Percentiles rank a stretch among this genome's conserved stretches.
These are phyloP conservation scores for Pterocarpus macrocarpus DNA, from an alignment of 306 rosid species.

Conservation along the genomic window DNA sequence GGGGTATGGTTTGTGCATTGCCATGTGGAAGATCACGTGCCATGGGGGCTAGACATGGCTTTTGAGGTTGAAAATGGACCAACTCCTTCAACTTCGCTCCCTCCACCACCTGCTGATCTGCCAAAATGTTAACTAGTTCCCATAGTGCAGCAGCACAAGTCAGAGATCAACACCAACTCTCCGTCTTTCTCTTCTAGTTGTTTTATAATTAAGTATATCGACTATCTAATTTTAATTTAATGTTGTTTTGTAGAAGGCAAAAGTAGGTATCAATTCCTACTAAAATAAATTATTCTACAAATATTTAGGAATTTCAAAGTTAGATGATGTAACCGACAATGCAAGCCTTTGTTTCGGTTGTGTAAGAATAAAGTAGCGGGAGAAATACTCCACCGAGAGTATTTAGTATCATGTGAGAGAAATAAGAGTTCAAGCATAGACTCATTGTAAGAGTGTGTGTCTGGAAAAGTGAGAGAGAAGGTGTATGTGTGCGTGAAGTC, in stretches of 20 bases:
- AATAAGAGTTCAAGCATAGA: not conserved
- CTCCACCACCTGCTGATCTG: slow-evolving; percentile 66
- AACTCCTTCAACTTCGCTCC: slow-evolving; percentile 48
- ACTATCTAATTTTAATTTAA: no score
- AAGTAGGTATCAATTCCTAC: not conserved
- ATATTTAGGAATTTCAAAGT: not conserved
- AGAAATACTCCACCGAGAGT: no score
- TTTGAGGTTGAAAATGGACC: slow-evolving; percentile 38
- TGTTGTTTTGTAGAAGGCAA: not conserved
- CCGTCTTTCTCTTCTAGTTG: not conserved
- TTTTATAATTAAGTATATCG: not conserved
- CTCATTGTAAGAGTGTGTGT: not conserved
- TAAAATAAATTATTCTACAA: not conserved
- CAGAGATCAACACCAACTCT: not conserved
- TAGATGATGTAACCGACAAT: not conserved
- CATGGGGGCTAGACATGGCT: slow-evolving; percentile 60
- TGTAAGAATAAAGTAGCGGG: no score
- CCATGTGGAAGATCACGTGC: slow-evolving; percentile 62
- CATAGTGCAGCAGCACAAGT: not conserved
- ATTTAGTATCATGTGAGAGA: no score
- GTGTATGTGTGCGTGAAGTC: no score
- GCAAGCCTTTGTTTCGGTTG: not conserved
- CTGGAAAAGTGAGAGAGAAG: not conserved
- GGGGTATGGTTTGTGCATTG: slow-evolving; percentile 64
- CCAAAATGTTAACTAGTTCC: slow-evolving; percentile 30